Conservation (phyloP, 352 stramenopile species). For the Phytophthora pistaciae region DNA sequence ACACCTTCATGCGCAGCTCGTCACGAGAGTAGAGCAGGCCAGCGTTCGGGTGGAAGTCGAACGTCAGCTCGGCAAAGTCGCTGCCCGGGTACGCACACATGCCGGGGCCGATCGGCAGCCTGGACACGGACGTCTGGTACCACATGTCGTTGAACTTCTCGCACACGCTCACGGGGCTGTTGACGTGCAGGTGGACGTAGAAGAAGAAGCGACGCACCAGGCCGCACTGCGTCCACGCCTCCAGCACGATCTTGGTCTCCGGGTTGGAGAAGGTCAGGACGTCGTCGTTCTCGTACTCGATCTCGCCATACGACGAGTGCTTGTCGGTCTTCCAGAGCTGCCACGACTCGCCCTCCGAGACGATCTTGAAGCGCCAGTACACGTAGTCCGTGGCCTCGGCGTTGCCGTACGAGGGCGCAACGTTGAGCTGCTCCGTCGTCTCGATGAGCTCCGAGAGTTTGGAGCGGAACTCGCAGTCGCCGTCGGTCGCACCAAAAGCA, state of each 20-base stretch:
- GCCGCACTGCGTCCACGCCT: slow-evolving; percentile 68
- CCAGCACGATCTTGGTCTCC: slow-evolving; percentile 57
- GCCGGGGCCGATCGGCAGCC: slow-evolving; percentile 32
- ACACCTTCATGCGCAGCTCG: slow-evolving; percentile 47
- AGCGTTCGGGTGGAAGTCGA: slow-evolving; percentile 62
- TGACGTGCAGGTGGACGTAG: slow-evolving; percentile 55
- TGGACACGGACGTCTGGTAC: slow-evolving; percentile 24
- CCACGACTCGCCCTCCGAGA: slow-evolving; percentile 45
- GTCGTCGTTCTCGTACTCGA: slow-evolving; percentile 29
- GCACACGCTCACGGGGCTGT: slow-evolving; percentile 52
- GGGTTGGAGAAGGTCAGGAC: slow-evolving; percentile 46
- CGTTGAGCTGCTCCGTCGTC: slow-evolving; percentile 31
- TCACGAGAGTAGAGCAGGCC: slow-evolving; percentile 50
- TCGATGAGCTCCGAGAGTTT: slow-evolving; percentile 54
- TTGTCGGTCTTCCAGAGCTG: slow-evolving; percentile 50
- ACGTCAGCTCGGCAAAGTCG: slow-evolving; percentile 75
- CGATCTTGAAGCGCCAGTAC: slow-evolving; percentile 72
- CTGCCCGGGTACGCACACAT: slow-evolving; percentile 68
- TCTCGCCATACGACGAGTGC: slow-evolving; percentile 12
- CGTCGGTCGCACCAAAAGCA: slow-evolving; percentile 37
- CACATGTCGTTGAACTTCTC: slow-evolving; percentile 65
- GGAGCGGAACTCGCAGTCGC: slow-evolving; percentile 44
- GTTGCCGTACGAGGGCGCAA: slow-evolving; percentile 1
- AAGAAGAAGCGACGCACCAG: slow-evolving; percentile 56
- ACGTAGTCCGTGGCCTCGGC: slow-evolving; percentile 49